Evolutionary conservation across 495 filamentous ascomycete species (phyloP), one percentile per base, ranked within the genome.

Genomic region (Aspergillus biplanus): DNA sequence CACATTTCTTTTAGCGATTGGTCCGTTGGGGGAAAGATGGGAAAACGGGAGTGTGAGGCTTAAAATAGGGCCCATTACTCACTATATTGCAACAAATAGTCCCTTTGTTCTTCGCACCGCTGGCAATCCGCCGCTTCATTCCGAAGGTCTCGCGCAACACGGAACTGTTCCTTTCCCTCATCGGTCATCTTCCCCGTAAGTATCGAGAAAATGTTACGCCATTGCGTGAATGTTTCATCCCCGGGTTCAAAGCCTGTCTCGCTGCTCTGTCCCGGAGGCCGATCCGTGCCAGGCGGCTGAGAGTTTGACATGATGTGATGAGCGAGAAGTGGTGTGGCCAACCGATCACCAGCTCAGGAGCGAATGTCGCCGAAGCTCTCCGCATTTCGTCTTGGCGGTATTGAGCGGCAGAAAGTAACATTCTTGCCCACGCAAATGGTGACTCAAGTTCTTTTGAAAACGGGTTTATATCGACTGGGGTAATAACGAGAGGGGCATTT

Each of bases 51-150:
- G 27, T 7, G 55, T 44, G 37, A 32, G 34, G 39, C 16, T 5
- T 33, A 6, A n/a, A 27, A 35, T 46, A 31, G 16, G 12, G 9
- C 4, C 21, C 8, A 35, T 11, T 16, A 65, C 75, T 68, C 71
- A 87, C 85, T 92, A 79, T 92, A 89, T 64, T 88, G 73, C 62
- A 97, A 84, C 13, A 92, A 82, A 74, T 87, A 97, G 72, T 93
- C 89, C 21, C 90, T 85, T 69, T 90, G 83, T 18, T 86, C 75
- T 66, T 97, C 90, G 77, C 92, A 96, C 34, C 85, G 85, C 69
- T 81, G 80, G 81, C 89, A 93, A 79, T 96, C 90, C 34, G 75
- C 73, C 61, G 79, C 82, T 74, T 92, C 91, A 73, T 89, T 84
- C 53, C 82, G 78, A 46, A 80, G 73, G 76, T 92, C 91, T 61